Base-by-base conservation (phyloP, 306 rosid species). In the Erythrophleum fordii region DNA sequence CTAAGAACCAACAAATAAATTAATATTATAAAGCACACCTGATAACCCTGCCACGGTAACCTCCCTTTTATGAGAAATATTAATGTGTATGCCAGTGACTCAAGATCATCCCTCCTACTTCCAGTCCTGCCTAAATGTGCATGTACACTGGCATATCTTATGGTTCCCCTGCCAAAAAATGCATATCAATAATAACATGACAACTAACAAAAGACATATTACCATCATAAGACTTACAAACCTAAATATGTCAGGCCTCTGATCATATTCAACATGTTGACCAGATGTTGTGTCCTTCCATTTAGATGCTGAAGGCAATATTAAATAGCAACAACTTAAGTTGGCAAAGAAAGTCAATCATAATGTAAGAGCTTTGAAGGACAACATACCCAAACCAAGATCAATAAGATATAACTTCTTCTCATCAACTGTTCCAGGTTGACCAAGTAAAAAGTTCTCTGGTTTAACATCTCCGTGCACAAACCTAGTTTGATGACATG, bases 381-480 rank as follows among this genome's bases (percentile, higher is more conserved):
- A 55, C 51, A 73, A 64, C 89, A 78, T 89, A 89, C 98, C 98
- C 83, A 94, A 83, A 59, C 98, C 97, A 85, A 94, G 97, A 87
- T 94, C 98, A 77, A 94, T 89, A 77, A 94, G 98, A 88, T 86
- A 92, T 72, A 94, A 84, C 85, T 94, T 92, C 90, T 94, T 94
- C 86, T 94, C 98, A 55, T 94, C 98, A 72, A 91, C 83, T 17
- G 98, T 60, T 87, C 97, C 98, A 23, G 94, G 89, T 77, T 88
- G 98, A 85, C 98, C 98, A 83, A 94, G 96, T 82, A 94, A 89
- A 80, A 94, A 94, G 88, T 94, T 94, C 80, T 94, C 98, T 18
- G 98, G 98, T 86, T 94, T 94, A 78, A 94, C 97, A 80, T 94
- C 98, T 77, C 98, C 98, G 72, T 94, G 98, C 87, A 94, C 98